Base-by-base conservation (phyloP, 345 rosid genomes). In the Hevea brasiliensis region DNA sequence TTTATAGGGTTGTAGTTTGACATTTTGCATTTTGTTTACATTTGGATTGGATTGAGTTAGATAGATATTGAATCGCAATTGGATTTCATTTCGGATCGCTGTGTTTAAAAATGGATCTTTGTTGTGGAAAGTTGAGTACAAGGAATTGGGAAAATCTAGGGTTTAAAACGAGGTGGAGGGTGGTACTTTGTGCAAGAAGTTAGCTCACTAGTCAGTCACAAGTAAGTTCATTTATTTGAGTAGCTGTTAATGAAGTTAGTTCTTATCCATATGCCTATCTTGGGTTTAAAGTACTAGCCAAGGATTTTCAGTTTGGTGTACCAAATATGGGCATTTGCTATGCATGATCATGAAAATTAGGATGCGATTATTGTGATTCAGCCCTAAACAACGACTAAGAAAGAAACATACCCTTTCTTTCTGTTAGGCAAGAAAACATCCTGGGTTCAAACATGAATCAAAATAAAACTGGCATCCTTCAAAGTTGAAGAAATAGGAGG, bases 261-360 rank as follows among this genome's bases (percentile, higher is more conserved):
- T 50, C 2, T 50, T 6, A 15, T 13, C 12, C 54, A 15, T 32
- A 32, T 32, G 37, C 4, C 37, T 24, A 8, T 48, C 45, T 65
- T 45, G 77, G 77, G 72, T 74, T 66, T 74, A n/a, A 57, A 3
- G 37, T 32, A 13, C 26, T 67, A 48, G 27, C 20, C 26, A 59
- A 67, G 35, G 27, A 64, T 37, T 71, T 13, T 50, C 21, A 50
- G 55, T 32, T 32, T 1, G 3, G 37, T 32, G 2, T 32, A 32
- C 37, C 37, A 32, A 32, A 32, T 50, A 15, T 50, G 68, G 3
- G 20, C 35, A 15, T 41, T 45, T 15, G 32, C 26, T 24, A 27
- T 65, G 17, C 8, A n/a, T 65, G 26, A 14, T 13, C 23, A 44
- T 26, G 53, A 32, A 41, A 26, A 14, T 24, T 10, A 23, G 54